A percentile compares a stretch with the other conserved stretches of the same genome.
These are phyloP conservation scores for Daldinia grandis DNA, from an alignment of 495 filamentous ascomycete species.

Conservation along the genomic window DNA sequence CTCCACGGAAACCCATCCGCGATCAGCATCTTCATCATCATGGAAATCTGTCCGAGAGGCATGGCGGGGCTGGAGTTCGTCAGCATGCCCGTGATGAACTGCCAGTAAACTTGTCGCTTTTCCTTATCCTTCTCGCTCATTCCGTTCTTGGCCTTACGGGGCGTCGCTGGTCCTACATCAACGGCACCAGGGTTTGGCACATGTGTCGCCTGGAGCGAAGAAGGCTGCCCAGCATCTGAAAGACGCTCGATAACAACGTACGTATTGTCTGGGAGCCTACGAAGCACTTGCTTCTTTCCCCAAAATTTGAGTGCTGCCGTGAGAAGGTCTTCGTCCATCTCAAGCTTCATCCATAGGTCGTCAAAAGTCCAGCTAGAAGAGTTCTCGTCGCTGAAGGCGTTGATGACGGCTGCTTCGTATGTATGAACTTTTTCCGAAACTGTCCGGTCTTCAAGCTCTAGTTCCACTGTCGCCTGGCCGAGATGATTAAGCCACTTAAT, in stretches of 20 bases:
- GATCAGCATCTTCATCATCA: conserved; percentile 93
- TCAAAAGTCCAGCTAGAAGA: conserved; percentile 63
- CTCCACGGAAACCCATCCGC: conserved; percentile 85
- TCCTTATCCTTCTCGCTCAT: conserved; percentile 65
- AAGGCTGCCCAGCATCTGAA: conserved; percentile 42
- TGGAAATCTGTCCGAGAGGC: conserved; percentile 79
- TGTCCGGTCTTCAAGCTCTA: conserved; percentile 83
- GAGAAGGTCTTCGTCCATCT: conserved; percentile 81
- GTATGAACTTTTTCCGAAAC: conserved; percentile 77
- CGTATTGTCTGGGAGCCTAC: conserved; percentile 57
- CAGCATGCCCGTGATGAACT: conserved; percentile 93
- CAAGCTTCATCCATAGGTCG: conserved; percentile 68
- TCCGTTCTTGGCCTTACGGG: conserved; percentile 41
- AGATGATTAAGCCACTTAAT: conserved; percentile 87
- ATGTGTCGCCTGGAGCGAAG: conserved; percentile 59
- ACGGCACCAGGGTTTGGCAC: conserved; percentile 56
- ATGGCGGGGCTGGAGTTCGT: conserved; percentile 83
- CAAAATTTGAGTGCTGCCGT: conserved; percentile 85
- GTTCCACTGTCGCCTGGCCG: conserved; percentile 79
- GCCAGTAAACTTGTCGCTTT: conserved; percentile 84
- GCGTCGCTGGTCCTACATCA: conserved; percentile 46
- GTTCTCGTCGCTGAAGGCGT: conserved; percentile 73
- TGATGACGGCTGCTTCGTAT: conserved; percentile 90
- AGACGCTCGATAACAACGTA: conserved; percentile 56
- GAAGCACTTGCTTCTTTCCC: conserved; percentile 80